These are phyloP conservation scores for Aspergillus candidus DNA, from an alignment of 2,329 filamentous ascomycete species.

Conservation along the genomic window DNA sequence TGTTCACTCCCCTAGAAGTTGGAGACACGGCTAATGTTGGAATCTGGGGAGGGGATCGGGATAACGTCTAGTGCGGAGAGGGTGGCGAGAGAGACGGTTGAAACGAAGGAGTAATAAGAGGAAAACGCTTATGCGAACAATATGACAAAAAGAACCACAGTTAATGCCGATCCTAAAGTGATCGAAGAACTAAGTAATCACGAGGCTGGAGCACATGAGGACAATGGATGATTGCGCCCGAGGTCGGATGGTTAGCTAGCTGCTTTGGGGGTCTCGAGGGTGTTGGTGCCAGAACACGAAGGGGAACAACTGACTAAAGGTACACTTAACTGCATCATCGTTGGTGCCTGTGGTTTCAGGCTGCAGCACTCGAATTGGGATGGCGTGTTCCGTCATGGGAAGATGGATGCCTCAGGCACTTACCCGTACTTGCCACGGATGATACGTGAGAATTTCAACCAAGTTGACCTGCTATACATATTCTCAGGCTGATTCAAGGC, in stretches of 20 bases:
- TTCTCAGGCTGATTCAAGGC: too few relatives aligned
- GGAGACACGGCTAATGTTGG: background rate
- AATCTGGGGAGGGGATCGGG: constrained; percentile 1
- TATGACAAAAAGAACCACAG: constrained; percentile 1
- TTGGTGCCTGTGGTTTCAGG: background rate
- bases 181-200: constrained; percentile 3
- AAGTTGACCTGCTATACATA: too few relatives aligned
- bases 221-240: constrained; percentile 3
- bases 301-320: background rate
- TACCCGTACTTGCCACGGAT: too few relatives aligned
- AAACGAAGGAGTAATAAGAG: constrained; percentile 1
- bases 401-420: too few relatives aligned
- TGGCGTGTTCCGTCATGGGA: too few relatives aligned
- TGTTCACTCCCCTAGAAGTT: background rate
- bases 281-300: constrained; percentile 4
- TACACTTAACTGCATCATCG: background rate
- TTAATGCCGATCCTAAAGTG: constrained; percentile 1
- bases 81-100: constrained; percentile 3
- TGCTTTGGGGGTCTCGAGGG: constrained; percentile 3
- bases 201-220: constrained; percentile 5
- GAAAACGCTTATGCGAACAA: background rate
- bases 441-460: too few relatives aligned
- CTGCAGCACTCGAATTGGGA: too few relatives aligned
- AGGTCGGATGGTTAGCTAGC: constrained; percentile 10
- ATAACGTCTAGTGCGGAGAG: constrained; percentile 14